Base-by-base conservation (phyloP, 306 rosid species). In the Crataegus laevigata region DNA sequence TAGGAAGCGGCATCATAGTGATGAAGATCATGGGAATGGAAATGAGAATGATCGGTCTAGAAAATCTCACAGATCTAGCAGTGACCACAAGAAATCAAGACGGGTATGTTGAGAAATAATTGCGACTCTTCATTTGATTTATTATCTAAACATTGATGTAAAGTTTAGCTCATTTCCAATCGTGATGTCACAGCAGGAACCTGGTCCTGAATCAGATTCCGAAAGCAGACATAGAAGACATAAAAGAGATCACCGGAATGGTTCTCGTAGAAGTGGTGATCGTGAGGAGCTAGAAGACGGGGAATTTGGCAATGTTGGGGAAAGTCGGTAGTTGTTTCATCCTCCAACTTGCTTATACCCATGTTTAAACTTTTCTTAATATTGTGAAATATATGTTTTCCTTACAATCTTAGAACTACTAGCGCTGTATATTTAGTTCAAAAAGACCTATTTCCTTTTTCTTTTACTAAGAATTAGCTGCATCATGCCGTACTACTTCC, bases 141-240 rank as follows among this genome's bases (percentile, higher is more conserved):
- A 59, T 74, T 66, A 59, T 65, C 25, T 42, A 45, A 45, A 45
- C 51, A 13, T 15, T 45, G 51, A 45, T 45, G 18, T 45, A 45
- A 60, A 71, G 14, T 10, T 22, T 38, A 21, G 57, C 15, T 30
- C 18, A 4, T 52, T 55, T 32, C 68, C 54, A 40, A 59, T 50
- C 45, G 76, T 64, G 51, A 82, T 87, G 75, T 77, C 65, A 70
- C 85, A 89, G 97, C 96, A 89, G 78, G 74, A 80, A 83, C 82
- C 98, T 45, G 87, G 85, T 78, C 89, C 81, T 43, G 97, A 89
- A 62, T 91, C 96, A 3, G 96, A 91, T 81, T 69, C 80, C n/a
- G 97, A 91, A 80, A 80, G 89, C 80, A 84, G 91, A 71, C 96
- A 86, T 65, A 89, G 84, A 75, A 80, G 93, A 80, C 96, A 89